Conservation (phyloP, 2,329 filamentous ascomycete species). For the Ambrosiella cleistominuta region DNA sequence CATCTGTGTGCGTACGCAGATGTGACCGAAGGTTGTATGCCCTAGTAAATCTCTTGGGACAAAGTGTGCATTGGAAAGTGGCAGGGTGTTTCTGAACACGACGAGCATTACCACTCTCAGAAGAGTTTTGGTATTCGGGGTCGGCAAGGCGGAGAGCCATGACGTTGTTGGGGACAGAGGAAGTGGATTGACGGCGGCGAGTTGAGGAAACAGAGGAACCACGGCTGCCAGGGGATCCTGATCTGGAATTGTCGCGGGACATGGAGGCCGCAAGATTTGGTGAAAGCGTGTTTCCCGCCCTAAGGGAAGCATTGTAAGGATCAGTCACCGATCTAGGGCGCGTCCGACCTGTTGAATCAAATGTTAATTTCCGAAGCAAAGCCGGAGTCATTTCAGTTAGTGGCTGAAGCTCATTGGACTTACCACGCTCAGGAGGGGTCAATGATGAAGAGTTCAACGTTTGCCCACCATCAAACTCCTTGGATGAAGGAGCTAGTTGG, state of each 20-base stretch:
- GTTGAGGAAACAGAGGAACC: slow-evolving; percentile 23
- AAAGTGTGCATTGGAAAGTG: slow-evolving; percentile 86
- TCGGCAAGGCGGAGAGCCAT: slow-evolving; percentile 85
- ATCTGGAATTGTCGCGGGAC: slow-evolving; percentile 31
- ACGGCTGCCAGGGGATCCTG: slow-evolving; percentile 41
- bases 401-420: slow-evolving; percentile 14
- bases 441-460: slow-evolving; percentile 47
- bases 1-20: slow-evolving; percentile 88
- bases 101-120: slow-evolving; percentile 45
- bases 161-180: slow-evolving; percentile 42
- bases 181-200: slow-evolving; percentile 42
- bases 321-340: slow-evolving; percentile 42
- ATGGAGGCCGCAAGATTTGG: slow-evolving; percentile 31
- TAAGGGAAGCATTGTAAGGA: slow-evolving; percentile 33
- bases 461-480: slow-evolving; percentile 28
- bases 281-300: slow-evolving; percentile 23
- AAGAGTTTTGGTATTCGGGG: slow-evolving; percentile 58
- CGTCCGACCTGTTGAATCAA: slow-evolving; percentile 25
- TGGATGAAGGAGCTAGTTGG: slow-evolving; percentile 58
- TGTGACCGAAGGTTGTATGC: slow-evolving; percentile 95
- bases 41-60: slow-evolving; percentile 87
- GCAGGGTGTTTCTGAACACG: slow-evolving; percentile 95
- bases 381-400: slow-evolving; percentile 1
- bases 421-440: slow-evolving; percentile 65
- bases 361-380: neutral